Base-by-base conservation (phyloP, 345 rosid genomes). In the Eucalyptus marginata region DNA sequence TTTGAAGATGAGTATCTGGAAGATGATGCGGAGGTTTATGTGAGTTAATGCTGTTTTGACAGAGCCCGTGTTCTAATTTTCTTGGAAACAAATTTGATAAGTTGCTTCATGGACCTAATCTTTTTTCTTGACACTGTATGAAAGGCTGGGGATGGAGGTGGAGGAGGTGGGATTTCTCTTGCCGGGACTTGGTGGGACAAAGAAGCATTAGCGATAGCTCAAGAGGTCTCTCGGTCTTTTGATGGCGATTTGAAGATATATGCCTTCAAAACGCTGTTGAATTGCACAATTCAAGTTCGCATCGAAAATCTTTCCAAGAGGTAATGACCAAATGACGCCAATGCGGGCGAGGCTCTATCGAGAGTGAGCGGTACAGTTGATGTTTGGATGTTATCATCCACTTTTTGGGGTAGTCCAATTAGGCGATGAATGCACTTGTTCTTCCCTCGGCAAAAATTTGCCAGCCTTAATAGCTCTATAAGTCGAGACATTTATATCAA, bases 171-270 rank as follows among this genome's bases (percentile, higher is more conserved):
- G 59, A 92, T 96, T 84, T 91, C 95, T 50, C 94, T 96, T 20
- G 96, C 96, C 20, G 98, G 99, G 87, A 95, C 97, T 81, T 89
- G 94, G 94, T 95, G 99, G 99, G 99, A 97, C 68, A 95, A 96
- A 90, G 95, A 95, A 93, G 99, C 96, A 79, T 91, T 97, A 43
- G 51, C 92, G 13, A 90, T 96, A 90, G 97, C 96, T 40, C 94
- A 95, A 88, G 90, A 91, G 88, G 96, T 93, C 29, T 93, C 94
- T 49, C 90, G 88, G 46, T 94, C 96, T 44, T 96, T 97, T 68
- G 92, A 94, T 58, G 98, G 97, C 7, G 96, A 95, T 40, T 89
- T 96, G 90, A 93, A 93, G 81, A 91, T 97, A 49, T 96, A 97
- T 90, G 98, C 98, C 10, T 97, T 97, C 90, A 97, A 91, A 91